Evolutionary conservation across 371 early-diverging fungal genomes (phyloP).

Genomic region (Blastocladiella emersonii): DNA sequence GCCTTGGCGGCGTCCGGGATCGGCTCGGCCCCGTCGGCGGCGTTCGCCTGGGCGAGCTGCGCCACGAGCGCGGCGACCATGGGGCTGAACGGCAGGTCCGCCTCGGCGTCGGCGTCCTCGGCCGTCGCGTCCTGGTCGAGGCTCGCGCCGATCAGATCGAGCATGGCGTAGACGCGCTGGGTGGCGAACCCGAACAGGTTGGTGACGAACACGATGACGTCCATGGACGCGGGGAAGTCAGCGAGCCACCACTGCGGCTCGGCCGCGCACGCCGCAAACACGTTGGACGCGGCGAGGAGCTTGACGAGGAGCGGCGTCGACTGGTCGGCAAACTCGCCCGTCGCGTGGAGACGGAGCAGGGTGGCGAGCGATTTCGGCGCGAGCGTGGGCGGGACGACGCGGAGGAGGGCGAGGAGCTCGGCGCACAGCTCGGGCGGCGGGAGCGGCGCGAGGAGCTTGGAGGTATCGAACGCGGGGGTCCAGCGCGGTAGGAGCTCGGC

Average conservation of each 20-base stretch:
- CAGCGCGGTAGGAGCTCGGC: background rate
- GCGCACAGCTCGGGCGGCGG: background rate
- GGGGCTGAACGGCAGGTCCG: background rate
- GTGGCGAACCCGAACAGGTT: background rate
- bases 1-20: too few relatives aligned
- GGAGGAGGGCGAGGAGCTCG: background rate
- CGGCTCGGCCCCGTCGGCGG: background rate
- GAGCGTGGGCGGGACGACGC: background rate
- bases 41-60: background rate
- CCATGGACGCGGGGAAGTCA: background rate
- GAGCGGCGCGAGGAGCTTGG: background rate
- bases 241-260: slow-evolving; percentile 2
- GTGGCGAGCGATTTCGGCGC: background rate
- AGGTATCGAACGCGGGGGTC: background rate
- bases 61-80: background rate
- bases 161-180: background rate
- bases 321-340: background rate
- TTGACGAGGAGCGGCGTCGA: background rate
- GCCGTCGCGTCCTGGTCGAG: background rate
- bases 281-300: background rate
- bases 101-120: background rate
- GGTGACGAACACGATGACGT: background rate
- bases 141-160: background rate
- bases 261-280: background rate
- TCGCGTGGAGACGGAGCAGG: background rate